These are phyloP conservation scores for Cystofilobasidium capitatum DNA, from an alignment of 768 basidiomycete species.

Conservation along the genomic window DNA sequence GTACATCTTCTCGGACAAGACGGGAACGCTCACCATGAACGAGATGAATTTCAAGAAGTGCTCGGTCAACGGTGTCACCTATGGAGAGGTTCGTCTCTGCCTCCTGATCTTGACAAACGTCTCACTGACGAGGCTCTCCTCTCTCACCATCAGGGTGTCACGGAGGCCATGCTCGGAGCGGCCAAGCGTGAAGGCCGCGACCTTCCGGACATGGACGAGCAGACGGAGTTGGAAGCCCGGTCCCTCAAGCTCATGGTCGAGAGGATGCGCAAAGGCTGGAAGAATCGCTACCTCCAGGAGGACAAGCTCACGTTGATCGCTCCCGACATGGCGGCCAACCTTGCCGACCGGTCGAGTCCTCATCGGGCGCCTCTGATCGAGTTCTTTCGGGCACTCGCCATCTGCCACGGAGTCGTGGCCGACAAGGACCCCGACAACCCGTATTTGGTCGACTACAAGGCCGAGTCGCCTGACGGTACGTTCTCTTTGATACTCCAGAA, in stretches of 20 bases:
- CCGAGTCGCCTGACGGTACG: constrained; percentile 52
- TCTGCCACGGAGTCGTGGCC: constrained; percentile 85
- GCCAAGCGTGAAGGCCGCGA: constrained; percentile 69
- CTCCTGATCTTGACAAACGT: too few relatives aligned
- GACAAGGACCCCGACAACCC: constrained; percentile 59
- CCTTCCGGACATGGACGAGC: constrained; percentile 57
- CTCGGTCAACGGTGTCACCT: constrained; percentile 56
- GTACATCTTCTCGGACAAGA: constrained; percentile 89
- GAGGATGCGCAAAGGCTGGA: constrained; percentile 66
- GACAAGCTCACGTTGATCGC: constrained; percentile 81
- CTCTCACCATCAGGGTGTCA: constrained; percentile 53
- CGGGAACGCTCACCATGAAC: constrained; percentile 94
- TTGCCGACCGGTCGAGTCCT: constrained; percentile 51
- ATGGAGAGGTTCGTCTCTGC: background rate
- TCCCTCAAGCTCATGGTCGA: constrained; percentile 69
- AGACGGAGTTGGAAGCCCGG: constrained; percentile 53
- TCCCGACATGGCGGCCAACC: constrained; percentile 68
- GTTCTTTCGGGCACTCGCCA: constrained; percentile 89
- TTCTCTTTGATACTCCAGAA: background rate
- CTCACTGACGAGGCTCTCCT: background rate
- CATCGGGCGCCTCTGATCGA: constrained; percentile 57
- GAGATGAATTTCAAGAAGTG: constrained; percentile 98
- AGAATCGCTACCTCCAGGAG: constrained; percentile 72
- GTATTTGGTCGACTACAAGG: constrained; percentile 67
- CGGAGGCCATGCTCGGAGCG: constrained; percentile 88